Percentiles rank a stretch among this genome's conserved stretches.
Conservation (phyloP, 2,329 filamentous ascomycete species). For the Colletotrichum costaricense region DNA sequence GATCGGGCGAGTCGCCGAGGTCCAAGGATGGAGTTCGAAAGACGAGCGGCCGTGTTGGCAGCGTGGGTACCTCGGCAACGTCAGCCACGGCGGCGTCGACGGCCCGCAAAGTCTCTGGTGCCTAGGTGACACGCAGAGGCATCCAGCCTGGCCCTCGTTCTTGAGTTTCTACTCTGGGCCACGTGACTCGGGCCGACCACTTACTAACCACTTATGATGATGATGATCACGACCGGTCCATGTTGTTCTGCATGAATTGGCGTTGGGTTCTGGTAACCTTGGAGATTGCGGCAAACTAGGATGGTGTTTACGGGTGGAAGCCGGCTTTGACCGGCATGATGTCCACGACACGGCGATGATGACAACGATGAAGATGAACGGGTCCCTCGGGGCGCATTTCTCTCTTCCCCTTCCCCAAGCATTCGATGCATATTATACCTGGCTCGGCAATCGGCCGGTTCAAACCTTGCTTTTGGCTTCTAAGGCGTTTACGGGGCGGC, state of each 20-base stretch:
- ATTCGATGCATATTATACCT: slow-evolving; percentile 32
- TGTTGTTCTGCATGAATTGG: slow-evolving; percentile 56
- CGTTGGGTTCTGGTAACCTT: slow-evolving; percentile 45
- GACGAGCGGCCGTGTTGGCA: slow-evolving; percentile 74
- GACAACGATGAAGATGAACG: slow-evolving; percentile 26
- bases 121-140: slow-evolving; percentile 44
- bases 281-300: slow-evolving; percentile 31
- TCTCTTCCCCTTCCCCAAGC: slow-evolving; percentile 24
- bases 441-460: slow-evolving; percentile 24
- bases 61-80: slow-evolving; percentile 57
- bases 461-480: slow-evolving; percentile 17
- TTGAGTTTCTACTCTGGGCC: slow-evolving; percentile 21
- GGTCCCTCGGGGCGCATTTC: slow-evolving; percentile 9
- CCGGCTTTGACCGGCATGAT: slow-evolving; percentile 27
- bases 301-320: slow-evolving; percentile 31
- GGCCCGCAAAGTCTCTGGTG: slow-evolving; percentile 65
- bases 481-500: slow-evolving; percentile 28
- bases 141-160: slow-evolving; percentile 15
- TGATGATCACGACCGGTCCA: slow-evolving; percentile 57
- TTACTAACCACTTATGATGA: slow-evolving; percentile 49
- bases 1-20: slow-evolving; percentile 62
- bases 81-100: slow-evolving; percentile 56
- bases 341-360: slow-evolving; percentile 32
- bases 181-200: slow-evolving; percentile 34
- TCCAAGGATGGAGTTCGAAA: slow-evolving; percentile 71